These are phyloP conservation scores for Cryptosporidium bovis DNA, from an alignment of 169 alveolate genomes.

Conservation along the genomic window DNA sequence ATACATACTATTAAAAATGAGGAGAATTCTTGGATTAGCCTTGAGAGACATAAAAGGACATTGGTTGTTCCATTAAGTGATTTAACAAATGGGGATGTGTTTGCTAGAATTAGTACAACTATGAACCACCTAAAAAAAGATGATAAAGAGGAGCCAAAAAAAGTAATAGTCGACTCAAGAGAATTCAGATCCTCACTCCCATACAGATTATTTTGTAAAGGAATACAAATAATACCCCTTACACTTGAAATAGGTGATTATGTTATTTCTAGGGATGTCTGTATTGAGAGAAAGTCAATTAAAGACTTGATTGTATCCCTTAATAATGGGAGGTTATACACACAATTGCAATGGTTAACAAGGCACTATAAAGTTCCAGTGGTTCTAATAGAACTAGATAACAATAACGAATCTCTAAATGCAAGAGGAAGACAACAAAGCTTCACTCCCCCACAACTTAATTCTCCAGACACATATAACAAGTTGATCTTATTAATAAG, in stretches of 20 bases:
- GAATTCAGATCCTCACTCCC: slow-evolving; percentile 85
- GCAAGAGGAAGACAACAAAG: slow-evolving; percentile 19
- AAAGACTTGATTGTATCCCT: slow-evolving; percentile 81
- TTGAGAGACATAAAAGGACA: slow-evolving; percentile 69
- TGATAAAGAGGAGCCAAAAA: slow-evolving; percentile 7
- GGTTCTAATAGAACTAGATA: slow-evolving; percentile 77
- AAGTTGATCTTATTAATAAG: slow-evolving; percentile 74
- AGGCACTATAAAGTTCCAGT: slow-evolving; percentile 76
- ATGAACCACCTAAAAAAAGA: background rate
- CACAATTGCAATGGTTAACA: slow-evolving; percentile 82
- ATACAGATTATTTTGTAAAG: slow-evolving; percentile 82
- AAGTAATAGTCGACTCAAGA: slow-evolving; percentile 83
- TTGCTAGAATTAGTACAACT: slow-evolving; percentile 1
- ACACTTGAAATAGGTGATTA: slow-evolving; percentile 86
- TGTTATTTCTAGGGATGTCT: slow-evolving; percentile 84
- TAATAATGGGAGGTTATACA: slow-evolving; percentile 82
- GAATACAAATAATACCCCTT: slow-evolving; percentile 83
- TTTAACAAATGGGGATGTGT: slow-evolving; percentile 41
- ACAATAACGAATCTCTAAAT: slow-evolving; percentile 13
- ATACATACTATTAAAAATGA: slow-evolving; percentile 31
- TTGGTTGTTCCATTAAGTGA: slow-evolving; percentile 73
- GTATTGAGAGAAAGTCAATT: slow-evolving; percentile 87
- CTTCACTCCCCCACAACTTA: slow-evolving; percentile 74
- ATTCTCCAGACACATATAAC: slow-evolving; percentile 64
- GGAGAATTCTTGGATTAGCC: slow-evolving; percentile 74